Evolutionary conservation across 305 asterid genomes (phyloP).

Genomic region (Solanum hybrid): DNA sequence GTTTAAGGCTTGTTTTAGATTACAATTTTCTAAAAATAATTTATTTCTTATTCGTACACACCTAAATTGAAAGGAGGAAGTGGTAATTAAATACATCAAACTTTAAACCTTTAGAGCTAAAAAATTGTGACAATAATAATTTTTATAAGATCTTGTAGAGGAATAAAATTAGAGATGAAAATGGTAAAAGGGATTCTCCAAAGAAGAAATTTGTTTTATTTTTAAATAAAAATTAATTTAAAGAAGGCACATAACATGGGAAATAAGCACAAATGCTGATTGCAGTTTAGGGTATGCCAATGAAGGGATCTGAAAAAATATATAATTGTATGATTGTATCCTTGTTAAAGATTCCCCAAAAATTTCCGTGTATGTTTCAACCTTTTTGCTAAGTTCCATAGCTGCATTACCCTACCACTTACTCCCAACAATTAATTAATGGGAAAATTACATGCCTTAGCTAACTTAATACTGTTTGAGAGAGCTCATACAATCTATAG

Average conservation of each 20-base stretch:
- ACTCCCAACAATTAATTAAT: constrained; percentile 1
- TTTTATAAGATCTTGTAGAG: background rate
- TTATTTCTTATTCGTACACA: background rate
- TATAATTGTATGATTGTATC: background rate
- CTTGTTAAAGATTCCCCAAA: constrained; percentile 5
- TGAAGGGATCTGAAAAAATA: background rate
- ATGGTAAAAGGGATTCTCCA: background rate
- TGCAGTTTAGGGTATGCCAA: constrained; percentile 16
- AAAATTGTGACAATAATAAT: background rate
- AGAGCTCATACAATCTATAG: no score
- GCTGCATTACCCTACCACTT: constrained; percentile 30
- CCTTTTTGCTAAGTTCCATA: constrained; percentile 11
- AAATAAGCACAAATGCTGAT: constrained; percentile 23
- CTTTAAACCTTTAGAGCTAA: background rate
- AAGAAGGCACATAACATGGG: constrained; percentile 4
- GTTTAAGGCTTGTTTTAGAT: background rate
- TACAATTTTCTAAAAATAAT: background rate
- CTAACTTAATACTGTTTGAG: background rate
- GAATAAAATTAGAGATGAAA: background rate
- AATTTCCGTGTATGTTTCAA: background rate
- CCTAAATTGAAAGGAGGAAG: background rate
- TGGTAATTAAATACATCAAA: background rate
- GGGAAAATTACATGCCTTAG: background rate
- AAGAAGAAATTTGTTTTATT: background rate
- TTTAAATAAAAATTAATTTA: background rate